These are phyloP conservation scores for Boechera stricta DNA, from an alignment of 345 rosid species.

Conservation along the genomic window DNA sequence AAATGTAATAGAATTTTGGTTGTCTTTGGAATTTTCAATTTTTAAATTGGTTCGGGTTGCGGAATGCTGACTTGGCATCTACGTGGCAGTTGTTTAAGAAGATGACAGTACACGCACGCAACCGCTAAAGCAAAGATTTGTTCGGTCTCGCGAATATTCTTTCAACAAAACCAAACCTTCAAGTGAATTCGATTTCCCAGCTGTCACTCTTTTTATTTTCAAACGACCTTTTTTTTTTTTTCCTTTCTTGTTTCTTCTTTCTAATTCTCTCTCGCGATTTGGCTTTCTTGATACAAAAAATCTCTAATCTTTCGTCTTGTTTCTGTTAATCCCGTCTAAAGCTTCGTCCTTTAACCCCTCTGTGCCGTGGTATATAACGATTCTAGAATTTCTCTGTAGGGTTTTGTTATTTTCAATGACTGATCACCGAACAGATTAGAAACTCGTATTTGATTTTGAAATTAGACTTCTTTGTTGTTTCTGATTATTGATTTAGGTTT, in stretches of 20 bases:
- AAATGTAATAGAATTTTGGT: no score
- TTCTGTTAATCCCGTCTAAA: slow-evolving; percentile 1
- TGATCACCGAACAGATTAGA: not conserved
- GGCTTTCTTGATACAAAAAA: not conserved
- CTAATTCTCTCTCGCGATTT: slow-evolving; percentile 33
- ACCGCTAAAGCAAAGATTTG: slow-evolving; percentile 28
- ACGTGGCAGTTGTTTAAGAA: slow-evolving; percentile 38
- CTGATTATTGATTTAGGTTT: slow-evolving; percentile 27
- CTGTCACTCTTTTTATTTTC: slow-evolving; percentile 40
- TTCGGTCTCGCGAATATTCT: slow-evolving; percentile 34
- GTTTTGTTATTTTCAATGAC: slow-evolving; percentile 8
- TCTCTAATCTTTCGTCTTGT: not conserved
- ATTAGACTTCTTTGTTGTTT: not conserved
- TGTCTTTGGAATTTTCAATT: no score
- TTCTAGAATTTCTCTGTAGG: slow-evolving; percentile 27
- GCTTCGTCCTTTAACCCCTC: slow-evolving; percentile 11
- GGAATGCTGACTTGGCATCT: slow-evolving; percentile 30
- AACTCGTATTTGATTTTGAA: slow-evolving; percentile 22
- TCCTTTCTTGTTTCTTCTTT: not conserved
- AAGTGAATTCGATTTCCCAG: slow-evolving; percentile 35
- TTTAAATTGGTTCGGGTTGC: no score
- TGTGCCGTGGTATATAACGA: slow-evolving; percentile 24
- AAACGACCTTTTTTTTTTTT: slow-evolving; percentile 27
- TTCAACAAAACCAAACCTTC: slow-evolving; percentile 28
- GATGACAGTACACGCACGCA: slow-evolving; percentile 47